These are phyloP conservation scores for Hygrophorus russula DNA, from an alignment of 768 basidiomycete species.

Conservation along the genomic window DNA sequence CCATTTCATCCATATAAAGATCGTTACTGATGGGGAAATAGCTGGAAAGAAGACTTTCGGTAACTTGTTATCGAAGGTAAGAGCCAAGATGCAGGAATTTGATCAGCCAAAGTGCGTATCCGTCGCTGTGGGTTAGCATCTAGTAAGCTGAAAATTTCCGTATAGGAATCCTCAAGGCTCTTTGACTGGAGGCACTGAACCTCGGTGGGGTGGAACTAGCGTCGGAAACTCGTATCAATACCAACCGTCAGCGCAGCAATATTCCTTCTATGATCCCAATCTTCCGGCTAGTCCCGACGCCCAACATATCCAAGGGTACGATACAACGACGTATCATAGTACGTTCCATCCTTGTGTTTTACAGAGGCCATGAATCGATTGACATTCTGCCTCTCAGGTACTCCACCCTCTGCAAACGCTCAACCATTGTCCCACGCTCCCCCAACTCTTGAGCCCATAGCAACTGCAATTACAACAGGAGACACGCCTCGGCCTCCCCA, in stretches of 20 bases:
- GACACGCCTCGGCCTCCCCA: conserved; percentile 7
- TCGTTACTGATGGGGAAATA: conserved; percentile 13
- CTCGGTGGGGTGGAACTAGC: not conserved
- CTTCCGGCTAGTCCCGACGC: not conserved
- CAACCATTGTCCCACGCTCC: not conserved
- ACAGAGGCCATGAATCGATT: not conserved
- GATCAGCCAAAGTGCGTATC: conserved; percentile 38
- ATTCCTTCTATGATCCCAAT: conserved; percentile 3
- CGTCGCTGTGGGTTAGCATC: not conserved
- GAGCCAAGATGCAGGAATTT: conserved; percentile 74
- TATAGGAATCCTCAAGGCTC: conserved; percentile 1
- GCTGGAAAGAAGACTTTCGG: conserved; percentile 75
- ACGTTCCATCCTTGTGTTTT: not conserved
- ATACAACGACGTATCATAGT: not conserved
- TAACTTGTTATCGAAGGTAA: conserved; percentile 62
- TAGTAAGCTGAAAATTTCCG: not conserved
- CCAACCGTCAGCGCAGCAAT: not conserved
- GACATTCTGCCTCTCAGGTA: not conserved
- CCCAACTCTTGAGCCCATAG: not conserved
- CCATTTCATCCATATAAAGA: not conserved
- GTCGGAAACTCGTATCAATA: not conserved
- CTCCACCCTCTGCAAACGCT: not conserved
- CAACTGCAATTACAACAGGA: not conserved
- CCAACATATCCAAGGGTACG: not conserved
- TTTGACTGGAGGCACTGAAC: not conserved